Conservation (phyloP, 345 rosid species). For the Toxicodendron radicans region DNA sequence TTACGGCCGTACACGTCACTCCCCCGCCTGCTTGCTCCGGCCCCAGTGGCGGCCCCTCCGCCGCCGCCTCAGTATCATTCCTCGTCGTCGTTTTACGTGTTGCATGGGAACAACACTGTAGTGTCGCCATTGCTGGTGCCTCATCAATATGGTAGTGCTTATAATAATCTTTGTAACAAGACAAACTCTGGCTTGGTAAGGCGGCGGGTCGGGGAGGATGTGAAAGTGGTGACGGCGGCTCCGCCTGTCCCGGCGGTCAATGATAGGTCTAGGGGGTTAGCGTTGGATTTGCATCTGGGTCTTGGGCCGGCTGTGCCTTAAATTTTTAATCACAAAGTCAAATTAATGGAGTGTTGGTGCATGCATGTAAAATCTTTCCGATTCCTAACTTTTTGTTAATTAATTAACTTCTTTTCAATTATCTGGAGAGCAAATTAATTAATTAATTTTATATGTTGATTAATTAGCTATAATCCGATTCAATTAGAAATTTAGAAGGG, state of each 20-base stretch:
- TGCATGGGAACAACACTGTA: slow-evolving; percentile 10
- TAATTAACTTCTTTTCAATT: too few relatives aligned
- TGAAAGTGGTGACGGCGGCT: slow-evolving; percentile 20
- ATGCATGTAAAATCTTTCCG: not conserved
- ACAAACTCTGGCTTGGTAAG: slow-evolving; percentile 15
- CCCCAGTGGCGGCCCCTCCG: slow-evolving; percentile 17
- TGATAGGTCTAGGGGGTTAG: slow-evolving; percentile 36
- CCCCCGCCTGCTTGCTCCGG: slow-evolving; percentile 56
- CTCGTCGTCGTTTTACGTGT: slow-evolving; percentile 42
- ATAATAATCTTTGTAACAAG: not conserved
- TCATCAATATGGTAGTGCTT: slow-evolving; percentile 22
- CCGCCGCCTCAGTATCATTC: slow-evolving; percentile 22
- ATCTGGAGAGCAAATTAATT: too few relatives aligned
- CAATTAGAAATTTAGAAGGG: too few relatives aligned
- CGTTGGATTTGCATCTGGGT: slow-evolving; percentile 76
- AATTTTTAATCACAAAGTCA: not conserved
- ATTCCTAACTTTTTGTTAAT: not conserved
- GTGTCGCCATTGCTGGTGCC: slow-evolving; percentile 38
- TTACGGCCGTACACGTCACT: slow-evolving; percentile 52
- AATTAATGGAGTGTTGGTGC: not conserved
- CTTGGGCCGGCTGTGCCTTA: slow-evolving; percentile 65
- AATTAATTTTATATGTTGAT: too few relatives aligned
- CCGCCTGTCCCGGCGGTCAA: slow-evolving; percentile 19
- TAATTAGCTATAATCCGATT: too few relatives aligned
- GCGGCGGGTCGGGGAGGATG: slow-evolving; percentile 26